Evolutionary conservation across 2,329 filamentous ascomycete genomes (phyloP), one percentile per base, ranked within the genome.

Genomic region (Aspergillus pseudoglaucus): DNA sequence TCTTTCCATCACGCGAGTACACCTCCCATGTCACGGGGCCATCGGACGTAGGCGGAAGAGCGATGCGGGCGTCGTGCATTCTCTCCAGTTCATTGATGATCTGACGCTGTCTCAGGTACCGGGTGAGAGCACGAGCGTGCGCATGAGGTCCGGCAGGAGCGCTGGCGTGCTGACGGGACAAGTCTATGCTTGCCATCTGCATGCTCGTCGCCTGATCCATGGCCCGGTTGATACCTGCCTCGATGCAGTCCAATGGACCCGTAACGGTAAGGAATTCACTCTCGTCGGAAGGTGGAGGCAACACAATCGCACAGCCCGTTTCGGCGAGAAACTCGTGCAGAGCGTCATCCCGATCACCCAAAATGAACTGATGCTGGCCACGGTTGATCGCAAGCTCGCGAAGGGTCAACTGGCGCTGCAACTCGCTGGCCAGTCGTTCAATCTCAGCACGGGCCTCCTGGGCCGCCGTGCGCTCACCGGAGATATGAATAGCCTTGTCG

Each of bases 331-430:
- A 96, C 41, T 95, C 83, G 49, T 96, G 83, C 30, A 88, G 76
- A 15, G 88, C 83, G 52, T 87, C 80, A 52, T 88, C 90, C 52
- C 84, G 81, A 52, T 91, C 84, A 45, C 91, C 91, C 53, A 95
- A 84, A 62, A 98, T 93, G 75, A 96, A 97, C 66, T 95, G 90
- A 66, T 97, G 93, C 45, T 89, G 84, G 43, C 88, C 89, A 53
- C 85, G 85, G 67, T 91, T 87, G 58, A 97, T 88, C 5, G 85
- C 81, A 38, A 90, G 75, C 67, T 94, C 85, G 58, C 93, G 83
- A 43, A 93, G 75, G 38, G 85, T 81, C 44, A 97, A 75, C 64
- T 88, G 82, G 50, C 82, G 81, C 56, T 85, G 83, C 18, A 98
- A 79, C 62, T 91, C 80, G 52, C 85, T 81, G 6, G 84, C 88